These are phyloP conservation scores for Gremmenia infestans DNA, from an alignment of 2,329 filamentous ascomycete genomes.

Conservation along the genomic window DNA sequence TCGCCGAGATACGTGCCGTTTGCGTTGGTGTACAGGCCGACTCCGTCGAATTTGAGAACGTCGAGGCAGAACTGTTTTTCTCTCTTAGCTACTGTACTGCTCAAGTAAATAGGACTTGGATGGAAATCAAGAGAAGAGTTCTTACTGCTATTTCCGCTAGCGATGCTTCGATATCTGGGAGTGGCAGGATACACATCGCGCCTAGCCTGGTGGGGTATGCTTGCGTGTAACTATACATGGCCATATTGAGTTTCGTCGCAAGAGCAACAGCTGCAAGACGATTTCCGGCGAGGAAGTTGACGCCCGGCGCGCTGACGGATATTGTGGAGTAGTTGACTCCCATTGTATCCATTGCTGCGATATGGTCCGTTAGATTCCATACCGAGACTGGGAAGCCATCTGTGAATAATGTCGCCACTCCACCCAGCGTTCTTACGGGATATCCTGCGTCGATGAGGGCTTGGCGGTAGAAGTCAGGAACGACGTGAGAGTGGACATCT, in stretches of 20 bases:
- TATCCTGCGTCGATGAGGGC: conserved; percentile 38
- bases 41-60: conserved; percentile 36
- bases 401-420: conserved; percentile 10
- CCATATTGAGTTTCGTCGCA: conserved; percentile 27
- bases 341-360: conserved; percentile 40
- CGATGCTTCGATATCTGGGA: conserved; percentile 28
- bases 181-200: conserved; percentile 37
- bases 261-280: conserved; percentile 30
- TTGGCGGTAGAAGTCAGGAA: conserved; percentile 38
- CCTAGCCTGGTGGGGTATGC: conserved; percentile 31
- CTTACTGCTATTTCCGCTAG: conserved; percentile 32
- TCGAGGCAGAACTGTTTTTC: conserved; percentile 31
- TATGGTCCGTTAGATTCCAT: conserved; percentile 42
- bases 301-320: conserved; percentile 49
- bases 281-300: conserved; percentile 31
- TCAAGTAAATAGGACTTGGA: not conserved
- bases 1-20: conserved; percentile 40
- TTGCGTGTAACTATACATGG: conserved; percentile 12
- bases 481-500: conserved; percentile 45
- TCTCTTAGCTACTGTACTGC: conserved; percentile 17
- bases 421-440: conserved; percentile 24
- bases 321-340: conserved; percentile 48
- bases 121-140: not conserved
- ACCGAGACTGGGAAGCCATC: conserved; percentile 46
- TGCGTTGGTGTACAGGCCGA: conserved; percentile 38